Percentiles rank a stretch among this genome's conserved stretches.
Evolutionary conservation across 129 eudicot species (phyloP).

Genomic region (Pseudognaphalium luteoalbum): DNA sequence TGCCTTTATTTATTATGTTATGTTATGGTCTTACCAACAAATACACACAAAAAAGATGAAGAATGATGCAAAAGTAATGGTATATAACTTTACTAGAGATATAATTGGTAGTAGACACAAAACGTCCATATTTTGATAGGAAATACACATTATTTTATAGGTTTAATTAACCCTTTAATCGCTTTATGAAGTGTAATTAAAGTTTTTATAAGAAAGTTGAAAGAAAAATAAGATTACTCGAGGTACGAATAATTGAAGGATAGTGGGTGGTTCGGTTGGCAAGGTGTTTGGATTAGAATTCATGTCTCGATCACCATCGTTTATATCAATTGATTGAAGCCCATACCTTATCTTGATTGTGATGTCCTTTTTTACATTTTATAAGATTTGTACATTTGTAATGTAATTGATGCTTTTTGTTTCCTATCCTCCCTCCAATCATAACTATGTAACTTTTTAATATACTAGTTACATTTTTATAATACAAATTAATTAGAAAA

Average conservation of each 20-base stretch:
- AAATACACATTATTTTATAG: background rate
- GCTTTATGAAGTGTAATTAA: too few relatives aligned
- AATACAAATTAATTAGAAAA: too few relatives aligned
- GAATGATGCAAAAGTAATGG: too few relatives aligned
- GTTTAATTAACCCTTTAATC: too few relatives aligned
- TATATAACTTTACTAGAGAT: too few relatives aligned
- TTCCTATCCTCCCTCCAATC: conserved; percentile 12
- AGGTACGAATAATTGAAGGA: conserved; percentile 21
- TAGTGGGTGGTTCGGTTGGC: conserved; percentile 19
- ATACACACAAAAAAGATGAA: background rate
- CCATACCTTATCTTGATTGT: conserved; percentile 33
- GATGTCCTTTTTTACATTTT: conserved; percentile 6
- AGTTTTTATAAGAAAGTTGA: background rate
- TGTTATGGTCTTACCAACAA: background rate
- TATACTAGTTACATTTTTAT: background rate
- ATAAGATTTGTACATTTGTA: background rate
- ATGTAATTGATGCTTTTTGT: conserved; percentile 6
- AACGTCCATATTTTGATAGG: background rate
- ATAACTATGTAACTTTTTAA: background rate
- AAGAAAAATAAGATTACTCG: too few relatives aligned
- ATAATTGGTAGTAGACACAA: background rate
- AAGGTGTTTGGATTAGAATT: conserved; percentile 6
- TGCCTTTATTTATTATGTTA: too few relatives aligned
- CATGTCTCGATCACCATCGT: conserved; percentile 9
- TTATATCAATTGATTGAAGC: conserved; percentile 26